Base-by-base conservation (phyloP, 202 grass and related monocot genomes). In the Elaeis oleifera region DNA sequence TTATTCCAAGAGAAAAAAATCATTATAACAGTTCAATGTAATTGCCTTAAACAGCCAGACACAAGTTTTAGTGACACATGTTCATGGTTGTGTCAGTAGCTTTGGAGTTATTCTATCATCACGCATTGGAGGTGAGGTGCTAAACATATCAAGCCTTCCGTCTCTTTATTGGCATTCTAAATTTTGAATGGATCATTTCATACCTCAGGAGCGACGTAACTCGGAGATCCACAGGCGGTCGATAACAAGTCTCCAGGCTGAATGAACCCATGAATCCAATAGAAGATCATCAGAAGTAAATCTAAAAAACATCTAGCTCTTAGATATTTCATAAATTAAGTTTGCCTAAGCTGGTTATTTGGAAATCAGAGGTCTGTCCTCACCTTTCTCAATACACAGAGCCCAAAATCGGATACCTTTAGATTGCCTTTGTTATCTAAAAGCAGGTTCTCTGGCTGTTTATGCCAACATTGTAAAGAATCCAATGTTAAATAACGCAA, bases 141-240 rank as follows among this genome's bases (percentile, higher is more conserved):
- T 44, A 44, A 44, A 13, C 36, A 13, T 13, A 13, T 44, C 36
- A 14, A 44, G 11, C 36, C 13, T 44, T 44, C 36, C 36, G 13
- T 44, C 36, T 44, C 36, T 44, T 44, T 44, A 44, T 3, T 44
- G 8, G 1, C 8, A 39, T 39, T 11, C 1, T 13, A 39, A 39
- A 2, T 39, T 39, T 11, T 3, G 36, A 14, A 44, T 44, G 36
- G 36, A 5, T 44, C 8, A 44, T 44, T 74, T 56, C 58, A 26
- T 78, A 92, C 84, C 84, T 92, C 84, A 18, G 84, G 88, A 66
- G 88, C 84, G 11, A 87, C 84, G 53, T 92, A 87, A 67, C 89
- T 81, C 0, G 89, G 89, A 3, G 84, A 92, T 0, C 89, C 89
- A 20, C 89, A 92, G 23, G 78, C 82, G 55, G 89, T 92, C 0